These are phyloP conservation scores for Diospyros lotus DNA, from an alignment of 148 eudicot genomes.

Conservation along the genomic window DNA sequence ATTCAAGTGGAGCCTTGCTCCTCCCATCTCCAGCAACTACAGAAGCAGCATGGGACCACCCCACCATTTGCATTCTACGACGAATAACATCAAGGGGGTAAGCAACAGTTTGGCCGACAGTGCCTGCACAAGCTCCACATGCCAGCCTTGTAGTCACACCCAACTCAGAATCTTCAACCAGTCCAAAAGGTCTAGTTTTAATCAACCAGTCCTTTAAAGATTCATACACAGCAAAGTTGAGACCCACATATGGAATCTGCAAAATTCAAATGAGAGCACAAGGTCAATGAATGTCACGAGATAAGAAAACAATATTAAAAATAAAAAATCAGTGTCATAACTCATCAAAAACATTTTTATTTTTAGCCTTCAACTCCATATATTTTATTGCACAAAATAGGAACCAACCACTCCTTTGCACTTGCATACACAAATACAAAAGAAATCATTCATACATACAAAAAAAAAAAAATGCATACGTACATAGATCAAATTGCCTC, in stretches of 20 bases:
- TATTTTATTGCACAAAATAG: too few relatives aligned
- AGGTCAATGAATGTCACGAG: background rate
- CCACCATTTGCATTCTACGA: conserved; percentile 95
- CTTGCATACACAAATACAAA: too few relatives aligned
- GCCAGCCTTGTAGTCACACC: conserved; percentile 81
- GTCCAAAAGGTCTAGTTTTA: conserved; percentile 57
- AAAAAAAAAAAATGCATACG: too few relatives aligned
- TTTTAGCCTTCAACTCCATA: too few relatives aligned
- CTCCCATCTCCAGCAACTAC: conserved; percentile 74
- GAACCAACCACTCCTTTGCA: too few relatives aligned
- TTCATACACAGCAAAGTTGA: conserved; percentile 90
- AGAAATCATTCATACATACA: too few relatives aligned
- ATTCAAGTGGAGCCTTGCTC: conserved; percentile 60
- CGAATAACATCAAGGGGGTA: conserved; percentile 95
- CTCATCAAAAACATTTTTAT: too few relatives aligned
- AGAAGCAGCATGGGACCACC: conserved; percentile 81
- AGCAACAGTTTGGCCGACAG: conserved; percentile 92
- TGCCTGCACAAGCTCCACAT: conserved; percentile 93
- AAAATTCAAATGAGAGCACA: conserved; percentile 12
- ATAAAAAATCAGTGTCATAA: too few relatives aligned
- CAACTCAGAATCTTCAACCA: conserved; percentile 63
- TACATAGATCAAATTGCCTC: too few relatives aligned
- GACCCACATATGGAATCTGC: conserved; percentile 93
- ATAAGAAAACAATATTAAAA: background rate
- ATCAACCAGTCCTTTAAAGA: conserved; percentile 83